A percentile compares a stretch with the other conserved stretches of the same genome.
Evolutionary conservation across 2,329 filamentous ascomycete species (phyloP).

Genomic region (Aspergillus proliferans): DNA sequence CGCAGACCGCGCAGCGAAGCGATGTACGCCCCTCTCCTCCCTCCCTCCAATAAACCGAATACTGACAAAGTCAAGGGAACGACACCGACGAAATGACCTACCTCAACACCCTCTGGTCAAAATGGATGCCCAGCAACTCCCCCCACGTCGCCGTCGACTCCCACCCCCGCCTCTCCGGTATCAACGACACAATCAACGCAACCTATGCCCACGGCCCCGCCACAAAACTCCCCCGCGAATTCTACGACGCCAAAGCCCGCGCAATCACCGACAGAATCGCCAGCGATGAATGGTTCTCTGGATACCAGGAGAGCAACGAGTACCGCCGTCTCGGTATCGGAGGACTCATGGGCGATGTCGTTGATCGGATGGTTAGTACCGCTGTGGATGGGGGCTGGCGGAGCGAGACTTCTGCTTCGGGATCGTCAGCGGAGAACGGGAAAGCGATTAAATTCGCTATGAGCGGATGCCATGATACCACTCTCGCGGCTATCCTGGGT

Average conservation of each 20-base stretch:
- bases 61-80: constrained; percentile 47
- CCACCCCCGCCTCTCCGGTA: constrained; percentile 74
- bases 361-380: constrained; percentile 63
- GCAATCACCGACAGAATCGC: constrained; percentile 65
- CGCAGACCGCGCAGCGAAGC: constrained; percentile 62
- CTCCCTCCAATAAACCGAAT: background rate
- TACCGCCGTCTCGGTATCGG: constrained; percentile 90
- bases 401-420: constrained; percentile 46
- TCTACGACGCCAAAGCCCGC: constrained; percentile 71
- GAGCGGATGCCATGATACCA: constrained; percentile 89
- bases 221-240: constrained; percentile 73
- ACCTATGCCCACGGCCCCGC: constrained; percentile 76
- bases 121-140: constrained; percentile 72
- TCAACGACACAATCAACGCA: constrained; percentile 91
- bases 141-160: constrained; percentile 73
- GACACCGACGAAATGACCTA: constrained; percentile 74
- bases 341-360: constrained; percentile 73
- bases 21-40: constrained; percentile 43
- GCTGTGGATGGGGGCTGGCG: constrained; percentile 55
- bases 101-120: constrained; percentile 67
- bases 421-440: constrained; percentile 34
- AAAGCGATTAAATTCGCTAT: constrained; percentile 63
- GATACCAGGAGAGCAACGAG: constrained; percentile 76
- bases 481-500: constrained; percentile 69
- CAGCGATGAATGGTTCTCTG: constrained; percentile 88